Evolutionary conservation across 2,329 filamentous ascomycete genomes (phyloP).

Genomic region (Nigrospora sphaerica): DNA sequence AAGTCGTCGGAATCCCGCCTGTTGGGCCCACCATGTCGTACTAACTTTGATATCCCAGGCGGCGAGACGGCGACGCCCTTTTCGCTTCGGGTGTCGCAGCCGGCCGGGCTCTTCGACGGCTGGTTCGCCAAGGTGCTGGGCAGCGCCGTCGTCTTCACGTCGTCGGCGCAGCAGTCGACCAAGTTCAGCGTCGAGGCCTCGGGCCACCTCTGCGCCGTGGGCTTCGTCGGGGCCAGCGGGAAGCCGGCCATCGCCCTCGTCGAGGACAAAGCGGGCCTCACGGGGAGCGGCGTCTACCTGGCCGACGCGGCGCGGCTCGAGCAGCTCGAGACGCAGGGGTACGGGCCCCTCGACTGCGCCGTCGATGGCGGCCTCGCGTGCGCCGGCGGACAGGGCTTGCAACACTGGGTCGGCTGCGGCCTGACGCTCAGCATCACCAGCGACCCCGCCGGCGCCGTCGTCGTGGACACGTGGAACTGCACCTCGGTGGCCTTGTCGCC

Average conservation of each 20-base stretch:
- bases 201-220: constrained; percentile 20
- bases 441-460: constrained; percentile 13
- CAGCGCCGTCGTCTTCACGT: constrained; percentile 18
- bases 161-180: constrained; percentile 8
- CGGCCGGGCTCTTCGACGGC: constrained; percentile 18
- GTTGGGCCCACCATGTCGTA: constrained; percentile 6
- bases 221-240: constrained; percentile 8
- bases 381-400: constrained; percentile 8
- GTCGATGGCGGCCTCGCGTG: constrained; percentile 12
- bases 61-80: constrained; percentile 16
- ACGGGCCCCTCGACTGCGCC: constrained; percentile 14
- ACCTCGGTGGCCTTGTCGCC: constrained; percentile 10
- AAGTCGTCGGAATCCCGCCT: background rate
- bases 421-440: constrained; percentile 19
- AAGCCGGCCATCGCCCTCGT: constrained; percentile 17
- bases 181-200: constrained; percentile 16
- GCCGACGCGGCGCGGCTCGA: constrained; percentile 12
- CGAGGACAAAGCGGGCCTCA: constrained; percentile 9
- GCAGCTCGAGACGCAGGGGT: constrained; percentile 12
- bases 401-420: constrained; percentile 21
- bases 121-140: constrained; percentile 22
- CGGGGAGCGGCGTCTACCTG: constrained; percentile 18
- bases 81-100: constrained; percentile 16
- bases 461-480: constrained; percentile 18
- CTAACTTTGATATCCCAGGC: constrained; percentile 14